Evolutionary conservation across 1,284 basidiomycete species (phyloP), one percentile per base, ranked within the genome.

Genomic region (Cerioporus squamosus): DNA sequence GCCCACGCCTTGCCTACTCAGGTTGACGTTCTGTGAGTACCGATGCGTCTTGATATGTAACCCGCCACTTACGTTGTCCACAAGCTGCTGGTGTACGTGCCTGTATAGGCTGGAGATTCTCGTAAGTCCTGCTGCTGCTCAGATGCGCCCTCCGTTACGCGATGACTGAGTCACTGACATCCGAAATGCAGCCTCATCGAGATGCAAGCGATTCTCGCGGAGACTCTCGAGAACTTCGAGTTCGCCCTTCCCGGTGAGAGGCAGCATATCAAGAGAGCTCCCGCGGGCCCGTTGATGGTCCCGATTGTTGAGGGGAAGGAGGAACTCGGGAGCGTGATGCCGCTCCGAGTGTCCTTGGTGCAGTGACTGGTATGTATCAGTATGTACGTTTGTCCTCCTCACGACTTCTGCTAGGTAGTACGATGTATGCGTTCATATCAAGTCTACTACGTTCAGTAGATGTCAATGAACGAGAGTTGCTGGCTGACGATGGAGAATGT

Each of bases 151-250:
- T 51, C 33, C 12, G 24, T 38, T 15, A 9, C 10, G 38, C 7
- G 22, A 6, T 20, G n/a, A 18, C 22, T 22, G 22, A 22, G 3
- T 10, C 10, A n/a, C n/a, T n/a, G n/a, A n/a, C n/a, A 7, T 22
- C 8, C 14, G 17, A 5, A 14, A 4, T 10, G 18, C 44, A 77
- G 74, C 6, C 61, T 83, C 1, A 67, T 79, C 33, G 81, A 85
- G 59, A 70, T 85, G 14, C 81, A 83, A 57, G 72, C 76, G 0
- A 78, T 85, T 65, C 64, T 82, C 4, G 74, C 78, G 23, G 79
- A 82, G 57, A 72, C 80, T 2, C 49, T 83, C 29, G 68, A 73
- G 44, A 74, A 75, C 46, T 84, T 84, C 55, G 77, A 83, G 58
- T 79, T 84, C 58, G 50, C 69, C 5, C 65, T 74, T 46, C 59